These are phyloP conservation scores for Lolium rigidum DNA, from an alignment of 176 grass and related monocot genomes.

Conservation along the genomic window DNA sequence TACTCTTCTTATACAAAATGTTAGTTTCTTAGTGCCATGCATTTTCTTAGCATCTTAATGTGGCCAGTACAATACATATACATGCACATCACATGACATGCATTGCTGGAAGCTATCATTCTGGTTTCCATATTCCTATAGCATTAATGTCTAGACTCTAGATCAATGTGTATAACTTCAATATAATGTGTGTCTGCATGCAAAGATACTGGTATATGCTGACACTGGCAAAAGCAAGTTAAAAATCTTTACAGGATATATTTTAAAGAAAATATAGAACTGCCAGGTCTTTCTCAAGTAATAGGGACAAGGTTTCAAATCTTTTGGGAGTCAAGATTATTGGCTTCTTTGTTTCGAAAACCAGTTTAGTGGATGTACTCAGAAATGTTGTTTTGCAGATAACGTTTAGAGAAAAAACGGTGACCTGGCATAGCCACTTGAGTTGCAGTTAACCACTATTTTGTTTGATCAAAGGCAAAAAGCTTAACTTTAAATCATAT, in stretches of 20 bases:
- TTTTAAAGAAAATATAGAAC: conserved; percentile 26
- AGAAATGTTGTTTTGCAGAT: conserved; percentile 22
- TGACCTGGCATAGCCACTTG: conserved; percentile 5
- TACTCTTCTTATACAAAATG: conserved; percentile 29
- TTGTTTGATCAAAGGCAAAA: conserved; percentile 5
- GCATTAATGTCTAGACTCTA: neutral
- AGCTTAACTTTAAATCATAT: conserved; percentile 26
- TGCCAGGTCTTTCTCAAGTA: conserved; percentile 37
- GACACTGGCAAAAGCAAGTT: conserved; percentile 37
- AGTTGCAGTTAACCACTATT: conserved; percentile 33
- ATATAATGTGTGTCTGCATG: conserved; percentile 13
- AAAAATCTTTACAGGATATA: neutral
- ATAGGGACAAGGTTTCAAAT: conserved; percentile 3
- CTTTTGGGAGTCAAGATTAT: conserved; percentile 27
- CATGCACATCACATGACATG: conserved; percentile 8
- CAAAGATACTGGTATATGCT: conserved; percentile 44
- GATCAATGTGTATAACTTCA: conserved; percentile 6
- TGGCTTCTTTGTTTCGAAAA: neutral
- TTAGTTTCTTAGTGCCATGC: conserved; percentile 20
- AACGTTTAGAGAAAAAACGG: conserved; percentile 9
- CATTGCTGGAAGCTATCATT: conserved; percentile 23
- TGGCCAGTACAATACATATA: conserved; percentile 14
- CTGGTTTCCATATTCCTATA: conserved; percentile 36
- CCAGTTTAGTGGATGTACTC: conserved; percentile 15
- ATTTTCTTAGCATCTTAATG: conserved; percentile 26